phyloP scores from a whole-genome alignment of 2,329 filamentous ascomycete genomes.

The Fusarium irregulare region DNA sequence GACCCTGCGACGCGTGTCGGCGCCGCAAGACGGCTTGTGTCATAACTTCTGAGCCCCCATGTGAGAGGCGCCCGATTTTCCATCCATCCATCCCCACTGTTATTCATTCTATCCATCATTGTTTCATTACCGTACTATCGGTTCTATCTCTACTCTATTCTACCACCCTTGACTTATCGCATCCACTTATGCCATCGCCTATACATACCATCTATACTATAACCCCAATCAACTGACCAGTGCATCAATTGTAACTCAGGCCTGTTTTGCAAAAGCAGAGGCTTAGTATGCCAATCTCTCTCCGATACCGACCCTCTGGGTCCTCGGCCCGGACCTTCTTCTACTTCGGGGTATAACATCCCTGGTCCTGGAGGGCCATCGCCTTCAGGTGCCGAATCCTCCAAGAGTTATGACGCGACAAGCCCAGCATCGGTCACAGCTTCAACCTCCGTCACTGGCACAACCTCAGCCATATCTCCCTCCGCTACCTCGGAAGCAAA shows the following conservation, averaged over 20 bases:
- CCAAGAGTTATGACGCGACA: not conserved
- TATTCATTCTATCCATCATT: not conserved
- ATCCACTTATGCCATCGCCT: conserved; percentile 5
- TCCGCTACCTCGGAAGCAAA: conserved; percentile 21
- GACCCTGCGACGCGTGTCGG: conserved; percentile 60
- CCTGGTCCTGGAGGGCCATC: not conserved
- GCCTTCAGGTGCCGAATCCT: conserved; percentile 10
- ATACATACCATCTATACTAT: not conserved
- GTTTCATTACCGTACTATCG: not conserved
- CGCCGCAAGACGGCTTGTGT: conserved; percentile 60
- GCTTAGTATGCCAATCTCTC: conserved; percentile 50
- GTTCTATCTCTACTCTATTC: not conserved
- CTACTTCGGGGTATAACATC: not conserved
- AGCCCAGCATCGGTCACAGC: conserved; percentile 22
- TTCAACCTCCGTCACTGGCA: conserved; percentile 19
- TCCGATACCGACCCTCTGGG: conserved; percentile 29
- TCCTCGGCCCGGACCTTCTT: conserved; percentile 1
- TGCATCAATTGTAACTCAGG: conserved; percentile 39
- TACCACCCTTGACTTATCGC: conserved; percentile 3
- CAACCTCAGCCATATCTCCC: conserved; percentile 29
- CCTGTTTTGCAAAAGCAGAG: conserved; percentile 51
- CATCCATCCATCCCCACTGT: not conserved
- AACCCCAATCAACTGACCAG: conserved; percentile 18
- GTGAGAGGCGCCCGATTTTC: conserved; percentile 48
- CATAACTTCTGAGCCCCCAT: conserved; percentile 57